Evolutionary conservation across 345 rosid genomes (phyloP).

Genomic region (Aegle marmelos): DNA sequence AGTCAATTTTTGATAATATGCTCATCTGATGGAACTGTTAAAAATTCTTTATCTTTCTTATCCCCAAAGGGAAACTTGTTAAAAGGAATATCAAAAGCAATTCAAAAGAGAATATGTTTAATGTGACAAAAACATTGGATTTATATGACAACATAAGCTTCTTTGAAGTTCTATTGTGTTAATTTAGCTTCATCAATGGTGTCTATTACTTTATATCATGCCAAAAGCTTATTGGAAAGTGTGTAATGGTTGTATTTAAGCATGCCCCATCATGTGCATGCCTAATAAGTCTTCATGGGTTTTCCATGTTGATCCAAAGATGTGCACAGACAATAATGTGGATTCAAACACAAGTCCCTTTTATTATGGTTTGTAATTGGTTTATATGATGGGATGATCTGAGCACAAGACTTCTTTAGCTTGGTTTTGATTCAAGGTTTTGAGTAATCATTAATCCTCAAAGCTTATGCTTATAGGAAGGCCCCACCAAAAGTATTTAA

Average conservation of each 20-base stretch:
- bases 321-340: background rate
- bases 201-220: background rate
- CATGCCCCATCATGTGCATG: background rate
- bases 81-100: background rate
- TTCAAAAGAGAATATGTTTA: background rate
- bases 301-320: background rate
- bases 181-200: background rate
- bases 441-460: background rate
- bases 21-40: background rate
- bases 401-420: background rate
- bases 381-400: background rate
- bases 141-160: background rate
- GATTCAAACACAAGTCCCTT: background rate
- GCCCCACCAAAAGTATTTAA: background rate
- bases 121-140: background rate
- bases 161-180: background rate
- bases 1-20: background rate
- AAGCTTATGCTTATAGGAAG: background rate
- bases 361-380: background rate
- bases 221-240: background rate
- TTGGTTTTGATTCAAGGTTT: background rate
- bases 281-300: background rate
- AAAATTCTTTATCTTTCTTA: background rate
- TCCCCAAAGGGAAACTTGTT: background rate
- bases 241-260: background rate